Percentiles rank a stretch among this genome's conserved stretches.
Conservation (phyloP, 1,284 basidiomycete species). For the Leccinum subspadiceum region DNA sequence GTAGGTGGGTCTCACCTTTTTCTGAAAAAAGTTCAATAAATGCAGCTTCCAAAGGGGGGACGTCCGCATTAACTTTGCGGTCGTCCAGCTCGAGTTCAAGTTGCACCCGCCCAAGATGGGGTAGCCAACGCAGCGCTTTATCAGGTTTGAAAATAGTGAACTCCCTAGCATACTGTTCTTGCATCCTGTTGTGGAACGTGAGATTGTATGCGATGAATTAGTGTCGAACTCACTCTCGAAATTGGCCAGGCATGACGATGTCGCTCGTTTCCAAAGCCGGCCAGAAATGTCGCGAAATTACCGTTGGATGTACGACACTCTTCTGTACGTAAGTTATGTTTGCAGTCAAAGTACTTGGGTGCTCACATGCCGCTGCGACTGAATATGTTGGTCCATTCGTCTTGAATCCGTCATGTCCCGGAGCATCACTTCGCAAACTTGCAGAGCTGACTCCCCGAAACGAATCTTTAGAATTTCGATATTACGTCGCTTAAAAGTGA, state of each 20-base stretch:
- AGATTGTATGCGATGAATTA: not conserved
- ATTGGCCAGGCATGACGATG: slow-evolving; percentile 80
- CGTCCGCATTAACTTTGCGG: slow-evolving; percentile 71
- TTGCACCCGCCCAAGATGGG: slow-evolving; percentile 80
- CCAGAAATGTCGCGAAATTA: slow-evolving; percentile 94
- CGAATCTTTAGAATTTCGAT: slow-evolving; percentile 92
- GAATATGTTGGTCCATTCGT: slow-evolving; percentile 81
- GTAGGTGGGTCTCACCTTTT: slow-evolving; percentile 43
- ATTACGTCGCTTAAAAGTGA: slow-evolving; percentile 66
- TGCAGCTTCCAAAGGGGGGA: slow-evolving; percentile 84
- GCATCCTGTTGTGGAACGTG: slow-evolving; percentile 48
- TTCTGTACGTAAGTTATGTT: slow-evolving; percentile 18
- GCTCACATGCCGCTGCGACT: slow-evolving; percentile 66
- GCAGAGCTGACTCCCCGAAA: slow-evolving; percentile 87
- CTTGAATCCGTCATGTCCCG: slow-evolving; percentile 93
- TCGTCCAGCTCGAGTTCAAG: slow-evolving; percentile 81
- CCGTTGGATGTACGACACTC: slow-evolving; percentile 72
- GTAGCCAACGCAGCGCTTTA: slow-evolving; percentile 84
- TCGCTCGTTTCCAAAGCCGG: slow-evolving; percentile 73
- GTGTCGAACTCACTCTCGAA: slow-evolving; percentile 57
- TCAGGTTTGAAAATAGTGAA: slow-evolving; percentile 86
- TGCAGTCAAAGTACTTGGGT: not conserved
- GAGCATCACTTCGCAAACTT: slow-evolving; percentile 95
- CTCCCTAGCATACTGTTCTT: slow-evolving; percentile 72
- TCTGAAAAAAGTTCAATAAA: slow-evolving; percentile 84